These are phyloP conservation scores for Diplogelasinospora grovesii DNA, from an alignment of 495 filamentous ascomycete genomes.

Conservation along the genomic window DNA sequence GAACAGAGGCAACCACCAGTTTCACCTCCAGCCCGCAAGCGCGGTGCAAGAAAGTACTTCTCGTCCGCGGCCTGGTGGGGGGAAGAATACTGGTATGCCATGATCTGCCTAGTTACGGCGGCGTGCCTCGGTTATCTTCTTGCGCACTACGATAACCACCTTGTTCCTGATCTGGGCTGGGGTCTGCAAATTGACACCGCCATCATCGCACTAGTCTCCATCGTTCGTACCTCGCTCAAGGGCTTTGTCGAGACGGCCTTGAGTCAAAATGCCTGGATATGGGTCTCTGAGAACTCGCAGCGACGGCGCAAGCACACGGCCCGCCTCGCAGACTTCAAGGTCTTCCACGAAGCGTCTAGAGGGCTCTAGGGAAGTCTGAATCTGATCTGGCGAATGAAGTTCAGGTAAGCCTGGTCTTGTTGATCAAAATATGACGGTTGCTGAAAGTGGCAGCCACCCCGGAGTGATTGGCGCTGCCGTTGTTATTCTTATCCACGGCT, in stretches of 20 bases:
- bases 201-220: conserved; percentile 28
- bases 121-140: conserved; percentile 17
- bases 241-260: conserved; percentile 26
- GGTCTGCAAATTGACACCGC: conserved; percentile 24
- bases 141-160: conserved; percentile 19
- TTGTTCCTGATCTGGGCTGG: conserved; percentile 21
- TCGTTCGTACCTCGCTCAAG: conserved; percentile 27
- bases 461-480: conserved; percentile 32
- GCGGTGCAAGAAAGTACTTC: conserved; percentile 7
- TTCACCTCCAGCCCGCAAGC: not conserved
- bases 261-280: conserved; percentile 34
- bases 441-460: conserved; percentile 22
- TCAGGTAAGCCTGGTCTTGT: conserved; percentile 4
- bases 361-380: conserved; percentile 26
- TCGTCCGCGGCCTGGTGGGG: conserved; percentile 27
- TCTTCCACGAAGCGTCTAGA: conserved; percentile 32
- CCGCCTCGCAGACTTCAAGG: conserved; percentile 26
- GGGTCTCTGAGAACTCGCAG: conserved; percentile 27
- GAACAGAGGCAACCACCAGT: not conserved
- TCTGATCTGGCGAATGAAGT: conserved; percentile 29
- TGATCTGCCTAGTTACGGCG: conserved; percentile 20
- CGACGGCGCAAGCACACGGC: conserved; percentile 18
- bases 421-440: too few species aligned
- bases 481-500: conserved; percentile 26
- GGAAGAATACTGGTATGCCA: conserved; percentile 26